These are phyloP conservation scores for Benincasa hispida DNA, from an alignment of 306 rosid genomes.

Conservation along the genomic window DNA sequence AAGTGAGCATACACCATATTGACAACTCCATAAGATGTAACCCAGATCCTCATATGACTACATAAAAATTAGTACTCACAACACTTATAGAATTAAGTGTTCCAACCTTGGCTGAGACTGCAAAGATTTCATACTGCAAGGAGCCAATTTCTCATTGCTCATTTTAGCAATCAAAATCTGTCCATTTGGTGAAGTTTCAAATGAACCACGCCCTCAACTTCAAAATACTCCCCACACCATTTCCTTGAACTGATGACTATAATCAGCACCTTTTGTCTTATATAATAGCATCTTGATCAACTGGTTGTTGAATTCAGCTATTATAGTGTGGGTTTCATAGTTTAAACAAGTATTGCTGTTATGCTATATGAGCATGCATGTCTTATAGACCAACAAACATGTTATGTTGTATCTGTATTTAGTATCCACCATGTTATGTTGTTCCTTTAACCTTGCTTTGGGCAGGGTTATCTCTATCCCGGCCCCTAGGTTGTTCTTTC, in stretches of 20 bases:
- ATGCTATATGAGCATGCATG: neutral
- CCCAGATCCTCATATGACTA: neutral
- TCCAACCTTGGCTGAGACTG: neutral
- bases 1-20: neutral
- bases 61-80: neutral
- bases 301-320: neutral
- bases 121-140: neutral
- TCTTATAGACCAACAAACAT: neutral
- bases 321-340: neutral
- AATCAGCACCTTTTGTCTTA: neutral
- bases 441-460: too few species aligned
- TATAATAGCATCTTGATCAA: neutral
- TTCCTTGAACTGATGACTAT: neutral
- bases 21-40: neutral
- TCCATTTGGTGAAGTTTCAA: neutral
- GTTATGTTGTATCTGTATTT: neutral
- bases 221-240: neutral
- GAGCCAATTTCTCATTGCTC: neutral
- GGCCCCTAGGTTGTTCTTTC: too few species aligned
- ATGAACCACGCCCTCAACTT: neutral
- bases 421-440: neutral
- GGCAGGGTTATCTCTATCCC: too few species aligned
- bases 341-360: neutral
- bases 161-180: neutral
- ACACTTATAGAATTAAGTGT: neutral